Conservation (phyloP, 2,329 filamentous ascomycete species). For the Scolecobasidium constrictum region DNA sequence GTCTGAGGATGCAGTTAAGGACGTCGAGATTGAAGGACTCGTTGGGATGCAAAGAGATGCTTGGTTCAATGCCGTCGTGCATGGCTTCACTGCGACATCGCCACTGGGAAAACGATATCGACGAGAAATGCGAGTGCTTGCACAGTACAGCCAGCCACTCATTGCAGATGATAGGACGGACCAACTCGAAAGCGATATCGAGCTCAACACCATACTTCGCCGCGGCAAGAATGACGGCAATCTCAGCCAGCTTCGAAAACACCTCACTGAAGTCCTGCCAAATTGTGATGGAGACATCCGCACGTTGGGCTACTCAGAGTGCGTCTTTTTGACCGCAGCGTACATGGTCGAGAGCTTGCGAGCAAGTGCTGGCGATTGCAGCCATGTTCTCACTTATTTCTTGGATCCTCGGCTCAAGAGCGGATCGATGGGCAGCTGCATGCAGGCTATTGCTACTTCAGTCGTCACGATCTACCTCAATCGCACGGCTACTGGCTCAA, state of each 20-base stretch:
- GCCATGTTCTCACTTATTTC: constrained; percentile 82
- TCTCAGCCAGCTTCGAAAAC: constrained; percentile 68
- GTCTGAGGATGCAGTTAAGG: constrained; percentile 48
- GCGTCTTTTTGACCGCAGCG: constrained; percentile 84
- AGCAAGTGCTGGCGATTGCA: constrained; percentile 79
- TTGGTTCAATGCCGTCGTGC: constrained; percentile 96
- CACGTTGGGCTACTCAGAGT: constrained; percentile 75
- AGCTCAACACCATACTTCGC: constrained; percentile 85
- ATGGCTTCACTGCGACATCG: constrained; percentile 73
- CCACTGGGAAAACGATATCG: constrained; percentile 61
- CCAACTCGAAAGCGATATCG: constrained; percentile 89
- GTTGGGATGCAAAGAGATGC: constrained; percentile 72
- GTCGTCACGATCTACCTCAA: constrained; percentile 71
- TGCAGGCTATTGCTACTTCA: constrained; percentile 51
- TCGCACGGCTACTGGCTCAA: constrained; percentile 59
- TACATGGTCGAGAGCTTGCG: constrained; percentile 83
- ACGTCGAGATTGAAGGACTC: constrained; percentile 35
- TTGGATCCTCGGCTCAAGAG: constrained; percentile 72
- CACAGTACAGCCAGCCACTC: constrained; percentile 75
- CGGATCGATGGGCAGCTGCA: constrained; percentile 50
- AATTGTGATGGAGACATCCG: constrained; percentile 68
- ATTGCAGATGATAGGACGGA: constrained; percentile 83
- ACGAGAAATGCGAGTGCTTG: constrained; percentile 71
- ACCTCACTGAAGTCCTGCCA: constrained; percentile 63
- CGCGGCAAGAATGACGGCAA: constrained; percentile 74